These are phyloP conservation scores for Deinandra increscens DNA, from an alignment of 129 eudicot genomes.

Conservation along the genomic window DNA sequence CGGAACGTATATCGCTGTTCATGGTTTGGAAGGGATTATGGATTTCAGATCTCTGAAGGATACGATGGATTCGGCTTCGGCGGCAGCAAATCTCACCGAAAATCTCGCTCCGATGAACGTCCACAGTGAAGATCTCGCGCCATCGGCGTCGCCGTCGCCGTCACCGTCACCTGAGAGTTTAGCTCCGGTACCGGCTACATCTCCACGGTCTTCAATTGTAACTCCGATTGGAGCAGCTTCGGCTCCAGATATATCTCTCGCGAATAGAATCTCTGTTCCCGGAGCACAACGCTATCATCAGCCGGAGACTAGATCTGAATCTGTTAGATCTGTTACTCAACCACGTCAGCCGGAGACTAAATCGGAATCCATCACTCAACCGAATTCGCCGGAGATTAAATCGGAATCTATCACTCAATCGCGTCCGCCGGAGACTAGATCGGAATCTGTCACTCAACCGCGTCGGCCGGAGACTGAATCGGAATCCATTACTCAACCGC, in stretches of 20 bases:
- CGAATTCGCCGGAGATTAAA: conserved; percentile 3
- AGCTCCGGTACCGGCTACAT: neutral
- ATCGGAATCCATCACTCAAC: neutral
- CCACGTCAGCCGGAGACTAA: conserved; percentile 16
- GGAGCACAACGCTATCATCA: conserved; percentile 20
- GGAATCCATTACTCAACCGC: neutral
- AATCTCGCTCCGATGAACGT: neutral
- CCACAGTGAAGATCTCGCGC: neutral
- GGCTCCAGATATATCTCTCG: conserved; percentile 13
- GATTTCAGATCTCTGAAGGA: conserved; percentile 27
- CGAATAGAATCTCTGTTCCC: neutral
- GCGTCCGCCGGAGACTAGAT: neutral
- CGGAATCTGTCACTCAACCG: neutral
- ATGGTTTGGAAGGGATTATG: conserved; percentile 48
- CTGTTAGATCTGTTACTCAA: conserved; percentile 11
- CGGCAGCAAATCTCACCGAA: neutral
- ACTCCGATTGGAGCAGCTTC: neutral
- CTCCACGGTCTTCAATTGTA: conserved; percentile 4
- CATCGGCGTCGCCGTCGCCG: too few species aligned
- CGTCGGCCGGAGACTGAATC: neutral
- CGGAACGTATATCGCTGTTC: conserved; percentile 43
- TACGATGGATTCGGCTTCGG: conserved; percentile 4
- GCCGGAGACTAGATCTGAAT: conserved; percentile 6
- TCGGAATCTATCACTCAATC: conserved; percentile 4
- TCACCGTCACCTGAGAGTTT: conserved; percentile 9